Percentiles rank a stretch among this genome's conserved stretches.
Evolutionary conservation across 495 filamentous ascomycete genomes (phyloP).

Genomic region (Sordaria brevicollis): DNA sequence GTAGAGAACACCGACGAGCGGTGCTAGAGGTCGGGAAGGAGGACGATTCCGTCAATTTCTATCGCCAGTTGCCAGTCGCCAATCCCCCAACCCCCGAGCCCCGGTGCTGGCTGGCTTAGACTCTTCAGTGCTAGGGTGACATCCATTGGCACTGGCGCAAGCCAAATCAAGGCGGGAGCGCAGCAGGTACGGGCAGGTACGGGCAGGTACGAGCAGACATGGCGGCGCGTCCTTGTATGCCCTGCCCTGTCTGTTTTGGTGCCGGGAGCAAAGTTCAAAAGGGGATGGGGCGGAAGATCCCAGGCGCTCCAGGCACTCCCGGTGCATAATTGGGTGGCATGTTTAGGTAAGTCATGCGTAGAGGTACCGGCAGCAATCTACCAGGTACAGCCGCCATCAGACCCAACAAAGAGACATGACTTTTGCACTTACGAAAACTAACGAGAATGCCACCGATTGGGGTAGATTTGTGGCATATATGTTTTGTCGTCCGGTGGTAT

Average conservation of each 20-base stretch:
- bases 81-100: neutral
- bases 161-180: neutral
- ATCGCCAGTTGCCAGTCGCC: neutral
- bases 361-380: neutral
- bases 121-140: neutral
- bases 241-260: neutral
- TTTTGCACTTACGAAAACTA: neutral
- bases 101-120: neutral
- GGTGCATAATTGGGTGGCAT: neutral
- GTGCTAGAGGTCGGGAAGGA: neutral
- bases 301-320: neutral
- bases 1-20: neutral
- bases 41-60: neutral
- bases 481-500: neutral
- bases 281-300: neutral
- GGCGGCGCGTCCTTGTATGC: neutral
- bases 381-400: neutral
- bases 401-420: neutral
- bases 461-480: neutral
- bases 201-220: neutral
- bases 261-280: neutral
- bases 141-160: neutral
- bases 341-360: neutral
- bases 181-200: neutral
- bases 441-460: neutral